Percentiles rank a stretch among this genome's conserved stretches.
Evolutionary conservation across 139 green algal species (phyloP).

Genomic region (Chlamydomonas schloesseri): DNA sequence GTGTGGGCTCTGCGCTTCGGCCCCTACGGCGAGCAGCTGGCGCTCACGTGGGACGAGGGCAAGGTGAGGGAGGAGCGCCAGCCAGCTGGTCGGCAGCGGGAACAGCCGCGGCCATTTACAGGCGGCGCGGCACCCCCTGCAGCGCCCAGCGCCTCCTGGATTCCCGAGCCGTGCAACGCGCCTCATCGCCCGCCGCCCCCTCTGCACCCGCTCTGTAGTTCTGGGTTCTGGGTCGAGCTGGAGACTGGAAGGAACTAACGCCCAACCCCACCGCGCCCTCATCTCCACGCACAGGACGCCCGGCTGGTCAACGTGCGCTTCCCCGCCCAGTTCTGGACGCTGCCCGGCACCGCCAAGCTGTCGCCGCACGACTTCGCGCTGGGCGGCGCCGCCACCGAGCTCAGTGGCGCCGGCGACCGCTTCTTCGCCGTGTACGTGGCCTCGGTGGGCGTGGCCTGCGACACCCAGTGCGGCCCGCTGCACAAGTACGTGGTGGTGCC

Average conservation of each 20-base stretch:
- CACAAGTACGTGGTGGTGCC: conserved; percentile 72
- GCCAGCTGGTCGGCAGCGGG: too few relatives aligned
- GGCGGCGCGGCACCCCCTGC: too few relatives aligned
- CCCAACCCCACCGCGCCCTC: too few relatives aligned
- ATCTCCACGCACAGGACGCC: conserved; percentile 16
- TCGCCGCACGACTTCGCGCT: conserved; percentile 79
- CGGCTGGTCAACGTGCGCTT: conserved; percentile 40
- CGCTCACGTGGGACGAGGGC: conserved; percentile 70
- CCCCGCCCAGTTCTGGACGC: conserved; percentile 40
- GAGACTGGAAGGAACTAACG: too few relatives aligned
- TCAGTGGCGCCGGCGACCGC: conserved; percentile 68
- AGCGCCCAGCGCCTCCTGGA: too few relatives aligned
- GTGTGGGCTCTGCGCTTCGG: conserved; percentile 74
- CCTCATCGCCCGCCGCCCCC: too few relatives aligned
- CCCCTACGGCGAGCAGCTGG: conserved; percentile 78
- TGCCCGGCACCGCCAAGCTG: conserved; percentile 54
- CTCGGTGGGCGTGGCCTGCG: conserved; percentile 15
- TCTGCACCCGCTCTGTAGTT: too few relatives aligned
- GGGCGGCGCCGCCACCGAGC: conserved; percentile 60
- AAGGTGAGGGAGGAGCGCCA: conserved; percentile 42
- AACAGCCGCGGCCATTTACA: too few relatives aligned
- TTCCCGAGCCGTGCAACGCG: too few relatives aligned
- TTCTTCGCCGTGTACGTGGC: conserved; percentile 74
- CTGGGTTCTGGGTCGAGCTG: too few relatives aligned
- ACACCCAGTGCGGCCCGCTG: conserved; percentile 54